phyloP scores from a whole-genome alignment of 163 green algal genomes.

The Volvox carteri region DNA sequence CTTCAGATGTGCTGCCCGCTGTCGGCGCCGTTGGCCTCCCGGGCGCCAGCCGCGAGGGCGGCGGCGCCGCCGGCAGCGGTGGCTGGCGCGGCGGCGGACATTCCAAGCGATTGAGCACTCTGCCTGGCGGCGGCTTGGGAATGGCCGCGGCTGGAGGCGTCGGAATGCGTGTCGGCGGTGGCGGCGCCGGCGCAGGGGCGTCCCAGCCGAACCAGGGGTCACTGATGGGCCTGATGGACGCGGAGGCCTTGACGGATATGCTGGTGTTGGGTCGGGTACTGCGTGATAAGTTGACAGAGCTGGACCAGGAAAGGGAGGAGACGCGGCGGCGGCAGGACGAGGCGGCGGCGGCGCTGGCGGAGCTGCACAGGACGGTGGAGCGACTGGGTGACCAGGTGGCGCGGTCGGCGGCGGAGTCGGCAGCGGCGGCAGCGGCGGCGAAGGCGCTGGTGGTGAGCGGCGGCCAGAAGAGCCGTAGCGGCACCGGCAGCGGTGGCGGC shows the following conservation, averaged over 20 bases:
- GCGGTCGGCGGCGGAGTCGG: neutral
- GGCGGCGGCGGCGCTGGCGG: neutral
- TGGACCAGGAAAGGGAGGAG: slow-evolving; percentile 11
- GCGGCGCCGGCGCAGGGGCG: neutral
- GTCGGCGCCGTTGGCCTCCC: neutral
- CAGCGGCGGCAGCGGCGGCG: neutral
- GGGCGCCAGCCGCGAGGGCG: neutral
- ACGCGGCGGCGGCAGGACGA: neutral
- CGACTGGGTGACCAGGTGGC: neutral
- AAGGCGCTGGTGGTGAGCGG: neutral
- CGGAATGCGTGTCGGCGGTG: slow-evolving; percentile 1
- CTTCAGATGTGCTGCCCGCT: neutral
- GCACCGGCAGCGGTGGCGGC: neutral
- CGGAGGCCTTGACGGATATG: slow-evolving; percentile 18
- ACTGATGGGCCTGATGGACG: neutral
- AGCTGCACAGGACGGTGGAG: neutral
- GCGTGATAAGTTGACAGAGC: neutral
- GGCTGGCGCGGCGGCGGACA: neutral
- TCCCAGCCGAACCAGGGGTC: neutral
- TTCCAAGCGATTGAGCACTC: neutral
- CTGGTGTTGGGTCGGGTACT: slow-evolving; percentile 16
- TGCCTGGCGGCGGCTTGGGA: neutral
- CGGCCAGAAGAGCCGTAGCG: neutral
- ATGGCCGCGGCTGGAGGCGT: no score
- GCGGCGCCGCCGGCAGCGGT: neutral